Percentiles rank a stretch among this genome's conserved stretches.
Conservation (phyloP, 2,329 filamentous ascomycete genomes). For the Fusarium dimerum region DNA sequence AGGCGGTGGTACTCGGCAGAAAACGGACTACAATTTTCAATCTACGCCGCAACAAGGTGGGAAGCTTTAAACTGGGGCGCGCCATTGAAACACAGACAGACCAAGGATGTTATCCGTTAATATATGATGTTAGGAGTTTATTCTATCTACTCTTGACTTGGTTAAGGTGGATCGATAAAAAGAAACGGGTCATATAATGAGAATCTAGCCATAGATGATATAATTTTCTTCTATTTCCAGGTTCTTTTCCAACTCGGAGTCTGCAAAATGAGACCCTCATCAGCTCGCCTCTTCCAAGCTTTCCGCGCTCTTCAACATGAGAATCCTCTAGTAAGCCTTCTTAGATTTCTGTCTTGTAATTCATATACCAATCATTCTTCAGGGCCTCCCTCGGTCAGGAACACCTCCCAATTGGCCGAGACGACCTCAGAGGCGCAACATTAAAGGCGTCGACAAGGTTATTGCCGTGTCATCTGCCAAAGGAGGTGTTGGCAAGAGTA, state of each 20-base stretch:
- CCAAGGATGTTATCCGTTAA: not conserved
- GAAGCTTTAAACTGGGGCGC: not conserved
- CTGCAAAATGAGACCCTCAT: constrained; percentile 40
- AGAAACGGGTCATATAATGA: not conserved
- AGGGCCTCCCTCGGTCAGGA: constrained; percentile 85
- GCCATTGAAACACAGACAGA: not conserved
- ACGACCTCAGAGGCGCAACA: constrained; percentile 77
- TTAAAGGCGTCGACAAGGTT: constrained; percentile 85
- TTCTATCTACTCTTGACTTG: too few relatives aligned
- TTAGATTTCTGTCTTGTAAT: not conserved
- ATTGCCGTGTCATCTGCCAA: constrained; percentile 97
- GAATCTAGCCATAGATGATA: not conserved
- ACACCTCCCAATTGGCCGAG: constrained; percentile 60
- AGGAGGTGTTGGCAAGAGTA: constrained; percentile 97
- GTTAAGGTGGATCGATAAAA: not conserved
- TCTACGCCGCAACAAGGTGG: not conserved
- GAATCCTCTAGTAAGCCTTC: constrained; percentile 70
- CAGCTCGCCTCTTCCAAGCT: constrained; percentile 38
- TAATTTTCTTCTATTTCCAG: not conserved
- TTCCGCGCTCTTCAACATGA: constrained; percentile 61
- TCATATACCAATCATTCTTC: not conserved
- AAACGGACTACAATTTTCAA: constrained; percentile 15
- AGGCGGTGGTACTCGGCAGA: constrained; percentile 52
- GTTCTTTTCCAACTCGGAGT: not conserved
- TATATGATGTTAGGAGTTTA: not conserved